Evolutionary conservation across 1,139 yeast genomes (phyloP), one percentile per base, ranked within the genome.

Genomic region (Yamadazyma sp.): DNA sequence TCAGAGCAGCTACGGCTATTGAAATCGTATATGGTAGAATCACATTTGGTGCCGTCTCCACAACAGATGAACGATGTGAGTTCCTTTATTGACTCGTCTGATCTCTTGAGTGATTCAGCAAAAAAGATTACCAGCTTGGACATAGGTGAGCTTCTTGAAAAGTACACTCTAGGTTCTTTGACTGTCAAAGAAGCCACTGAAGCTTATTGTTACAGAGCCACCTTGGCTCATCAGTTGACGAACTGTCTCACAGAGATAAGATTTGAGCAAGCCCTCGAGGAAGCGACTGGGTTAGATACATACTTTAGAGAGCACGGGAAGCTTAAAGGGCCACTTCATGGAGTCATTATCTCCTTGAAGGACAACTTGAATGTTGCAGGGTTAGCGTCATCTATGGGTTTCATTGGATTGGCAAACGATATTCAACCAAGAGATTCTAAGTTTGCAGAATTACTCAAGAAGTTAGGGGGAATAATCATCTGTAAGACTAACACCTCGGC

Each of bases 261-360:
- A 40, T 50, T 56, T 27, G 56, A 57, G n/a, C 64, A 63, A 42
- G 70, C 67, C 2, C 51, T 64, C 38, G 43, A 56, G 34, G 56
- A 63, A 38, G 69, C 69, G 4, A 41, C 59, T 44, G 51, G 39
- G 20, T 53, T 63, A 44, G 70, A 64, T 41, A 58, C 51, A n/a
- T 69, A 77, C 49, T 66, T 66, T 39, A 64, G 63, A 33, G 59
- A 66, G 38, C 58, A 69, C 37, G 87, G 87, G 11, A 74, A 76
- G 50, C 61, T 82, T 0, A 61, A 79, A 36, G 94, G 94, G 28
- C 87, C 88, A 6, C 65, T 85, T 41, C 92, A 85, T 53, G 94
- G 94, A 14, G 62, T 85, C 25, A 89, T 91, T n/a, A 62, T 85
- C 28, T 83, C 91, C 1, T 62, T 85, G 41, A 85, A 85, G 53